Evolutionary conservation across 306 rosid genomes (phyloP).

Genomic region (Datisca glomerata): DNA sequence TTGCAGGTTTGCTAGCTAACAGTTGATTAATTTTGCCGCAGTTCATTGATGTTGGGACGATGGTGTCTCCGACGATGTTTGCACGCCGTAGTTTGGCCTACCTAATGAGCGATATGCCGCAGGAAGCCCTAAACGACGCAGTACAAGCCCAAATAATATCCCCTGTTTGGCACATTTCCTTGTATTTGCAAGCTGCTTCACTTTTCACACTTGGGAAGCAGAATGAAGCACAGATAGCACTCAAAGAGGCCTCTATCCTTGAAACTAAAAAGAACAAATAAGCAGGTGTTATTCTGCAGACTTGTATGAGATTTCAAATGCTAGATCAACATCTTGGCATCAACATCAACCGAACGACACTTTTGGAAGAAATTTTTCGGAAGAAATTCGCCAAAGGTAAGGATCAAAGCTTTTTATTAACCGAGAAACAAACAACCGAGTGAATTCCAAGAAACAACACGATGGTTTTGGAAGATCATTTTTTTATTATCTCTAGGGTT

Average conservation of each 20-base stretch:
- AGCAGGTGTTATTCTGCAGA: too few species aligned
- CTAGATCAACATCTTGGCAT: slow-evolving; percentile 8
- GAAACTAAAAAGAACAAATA: slow-evolving; percentile 55
- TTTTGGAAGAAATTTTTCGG: too few species aligned
- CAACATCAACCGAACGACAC: too few species aligned
- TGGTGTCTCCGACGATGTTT: slow-evolving; percentile 78
- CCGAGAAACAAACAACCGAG: too few species aligned
- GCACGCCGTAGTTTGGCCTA: slow-evolving; percentile 89
- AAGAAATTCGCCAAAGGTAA: too few species aligned
- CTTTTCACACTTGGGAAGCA: slow-evolving; percentile 50
- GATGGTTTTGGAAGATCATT: too few species aligned
- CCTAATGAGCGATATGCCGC: slow-evolving; percentile 59
- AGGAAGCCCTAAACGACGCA: slow-evolving; percentile 80
- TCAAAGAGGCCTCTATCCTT: slow-evolving; percentile 62
- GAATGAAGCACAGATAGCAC: slow-evolving; percentile 64
- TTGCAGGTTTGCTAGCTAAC: too few species aligned
- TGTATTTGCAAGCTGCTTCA: slow-evolving; percentile 63
- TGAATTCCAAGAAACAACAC: too few species aligned
- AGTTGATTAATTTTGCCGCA: slow-evolving; percentile 32
- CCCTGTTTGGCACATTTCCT: slow-evolving; percentile 76
- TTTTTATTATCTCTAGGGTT: too few species aligned
- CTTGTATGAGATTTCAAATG: slow-evolving; percentile 14
- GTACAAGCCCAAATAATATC: slow-evolving; percentile 65
- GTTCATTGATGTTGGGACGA: slow-evolving; percentile 82
- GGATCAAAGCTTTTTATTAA: too few species aligned